Conservation (phyloP, 306 rosid species). For the Vigna reflexopilosa region DNA sequence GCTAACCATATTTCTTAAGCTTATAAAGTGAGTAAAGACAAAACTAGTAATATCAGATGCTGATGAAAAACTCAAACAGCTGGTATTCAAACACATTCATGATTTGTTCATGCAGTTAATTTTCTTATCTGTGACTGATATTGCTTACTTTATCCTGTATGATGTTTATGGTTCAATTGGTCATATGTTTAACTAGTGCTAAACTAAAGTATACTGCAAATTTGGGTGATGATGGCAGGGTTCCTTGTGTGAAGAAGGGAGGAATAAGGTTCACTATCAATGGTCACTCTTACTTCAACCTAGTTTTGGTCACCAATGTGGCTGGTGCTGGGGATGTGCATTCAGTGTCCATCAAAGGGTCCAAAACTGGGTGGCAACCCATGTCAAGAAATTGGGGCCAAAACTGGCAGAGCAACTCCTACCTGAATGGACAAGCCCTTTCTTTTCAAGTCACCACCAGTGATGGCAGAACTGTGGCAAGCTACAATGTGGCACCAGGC, state of each 20-base stretch:
- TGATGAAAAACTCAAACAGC: not conserved
- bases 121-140: too few relatives aligned
- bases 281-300: conserved; percentile 94
- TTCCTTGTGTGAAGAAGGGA: conserved; percentile 83
- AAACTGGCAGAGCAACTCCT: conserved; percentile 93
- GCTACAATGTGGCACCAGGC: conserved; percentile 61
- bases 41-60: not conserved
- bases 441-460: conserved; percentile 91
- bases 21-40: not conserved
- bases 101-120: not conserved
- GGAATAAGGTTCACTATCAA: conserved; percentile 91
- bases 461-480: conserved; percentile 76
- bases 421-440: conserved; percentile 77
- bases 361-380: conserved; percentile 76
- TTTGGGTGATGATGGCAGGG: conserved; percentile 54
- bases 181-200: not conserved
- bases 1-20: not conserved
- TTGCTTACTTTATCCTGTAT: too few relatives aligned
- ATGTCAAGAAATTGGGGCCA: conserved; percentile 98
- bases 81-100: not conserved
- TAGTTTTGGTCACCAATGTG: conserved; percentile 86
- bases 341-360: conserved; percentile 84
- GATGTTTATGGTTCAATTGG: too few relatives aligned
- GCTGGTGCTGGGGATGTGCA: conserved; percentile 89
- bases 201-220: not conserved